Evolutionary conservation across 345 rosid species (phyloP).

Genomic region (Microcos paniculata): DNA sequence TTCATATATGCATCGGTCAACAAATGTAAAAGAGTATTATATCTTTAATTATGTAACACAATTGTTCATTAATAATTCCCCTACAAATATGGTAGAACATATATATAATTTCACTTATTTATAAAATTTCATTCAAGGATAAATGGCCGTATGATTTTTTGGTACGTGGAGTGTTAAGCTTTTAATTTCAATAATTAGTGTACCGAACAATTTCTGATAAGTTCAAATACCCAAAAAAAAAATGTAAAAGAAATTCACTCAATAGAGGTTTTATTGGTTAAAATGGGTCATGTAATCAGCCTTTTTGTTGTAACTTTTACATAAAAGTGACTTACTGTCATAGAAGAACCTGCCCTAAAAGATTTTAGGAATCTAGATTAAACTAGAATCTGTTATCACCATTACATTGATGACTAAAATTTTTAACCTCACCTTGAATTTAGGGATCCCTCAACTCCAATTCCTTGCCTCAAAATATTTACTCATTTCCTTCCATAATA

Average conservation of each 20-base stretch:
- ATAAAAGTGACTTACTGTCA: background rate
- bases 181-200: too few species aligned
- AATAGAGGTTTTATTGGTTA: background rate
- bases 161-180: too few species aligned
- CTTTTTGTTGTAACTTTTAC: background rate
- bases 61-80: too few species aligned
- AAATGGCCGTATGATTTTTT: too few species aligned
- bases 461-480: constrained; percentile 24
- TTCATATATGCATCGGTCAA: background rate
- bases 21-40: background rate
- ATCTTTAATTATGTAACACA: background rate
- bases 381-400: constrained; percentile 23
- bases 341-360: background rate
- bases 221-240: too few species aligned
- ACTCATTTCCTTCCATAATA: too few species aligned
- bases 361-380: constrained; percentile 13
- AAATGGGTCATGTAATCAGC: background rate
- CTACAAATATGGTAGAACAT: too few species aligned
- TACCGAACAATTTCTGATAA: too few species aligned
- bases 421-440: constrained; percentile 29
- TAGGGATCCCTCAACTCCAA: constrained; percentile 29
- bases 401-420: background rate
- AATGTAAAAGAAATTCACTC: too few species aligned
- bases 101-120: too few species aligned
- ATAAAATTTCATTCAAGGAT: too few species aligned